These are phyloP conservation scores for Alternaria infectoria DNA, from an alignment of 2,329 filamentous ascomycete genomes.

Conservation along the genomic window DNA sequence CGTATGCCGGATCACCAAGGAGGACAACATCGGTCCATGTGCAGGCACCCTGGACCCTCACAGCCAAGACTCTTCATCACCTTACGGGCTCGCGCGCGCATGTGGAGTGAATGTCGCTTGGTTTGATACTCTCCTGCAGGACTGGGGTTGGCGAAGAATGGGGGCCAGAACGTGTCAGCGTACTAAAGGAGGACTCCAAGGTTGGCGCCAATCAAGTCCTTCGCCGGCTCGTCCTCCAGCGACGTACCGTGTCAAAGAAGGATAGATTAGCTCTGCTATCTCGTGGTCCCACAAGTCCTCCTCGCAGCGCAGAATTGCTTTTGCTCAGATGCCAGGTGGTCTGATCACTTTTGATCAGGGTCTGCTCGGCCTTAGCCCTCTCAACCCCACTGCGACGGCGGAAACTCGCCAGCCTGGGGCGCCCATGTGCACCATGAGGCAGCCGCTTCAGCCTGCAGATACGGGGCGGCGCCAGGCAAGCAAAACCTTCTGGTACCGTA, in stretches of 20 bases:
- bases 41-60: slow-evolving; percentile 3
- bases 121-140: slow-evolving; percentile 6
- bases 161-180: slow-evolving; percentile 20
- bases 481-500: slow-evolving; percentile 2
- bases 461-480: neutral
- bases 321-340: slow-evolving; percentile 1
- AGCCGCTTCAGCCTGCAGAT: slow-evolving; percentile 1
- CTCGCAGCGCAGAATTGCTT: slow-evolving; percentile 10
- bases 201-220: neutral
- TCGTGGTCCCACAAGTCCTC: neutral
- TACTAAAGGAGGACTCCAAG: neutral
- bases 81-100: slow-evolving; percentile 11
- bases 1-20: neutral
- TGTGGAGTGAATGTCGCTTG: neutral
- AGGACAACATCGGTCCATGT: neutral
- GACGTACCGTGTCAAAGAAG: neutral
- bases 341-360: neutral
- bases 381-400: neutral
- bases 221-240: neutral
- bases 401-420: neutral
- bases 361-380: neutral
- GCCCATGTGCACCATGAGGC: slow-evolving; percentile 2
- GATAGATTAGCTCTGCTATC: neutral
- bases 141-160: slow-evolving; percentile 30
- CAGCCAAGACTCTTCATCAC: slow-evolving; percentile 6